These are phyloP conservation scores for Parascedosporium putredinis DNA, from an alignment of 2,329 filamentous ascomycete genomes.

Conservation along the genomic window DNA sequence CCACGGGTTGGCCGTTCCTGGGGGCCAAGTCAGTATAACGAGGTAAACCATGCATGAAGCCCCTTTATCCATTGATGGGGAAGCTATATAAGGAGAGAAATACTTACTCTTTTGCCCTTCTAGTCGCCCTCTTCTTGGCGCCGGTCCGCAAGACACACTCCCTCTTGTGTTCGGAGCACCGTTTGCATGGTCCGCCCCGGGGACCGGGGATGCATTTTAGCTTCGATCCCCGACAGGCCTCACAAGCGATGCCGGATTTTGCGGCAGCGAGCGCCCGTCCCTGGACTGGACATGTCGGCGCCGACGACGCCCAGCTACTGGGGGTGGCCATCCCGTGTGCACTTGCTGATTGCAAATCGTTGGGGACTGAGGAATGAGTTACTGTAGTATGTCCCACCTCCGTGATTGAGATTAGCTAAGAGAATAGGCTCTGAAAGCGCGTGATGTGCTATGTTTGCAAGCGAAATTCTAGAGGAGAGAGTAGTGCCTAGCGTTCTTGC, in stretches of 20 bases:
- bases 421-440: no score
- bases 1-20: neutral
- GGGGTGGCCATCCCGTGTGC: no score
- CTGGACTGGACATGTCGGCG: no score
- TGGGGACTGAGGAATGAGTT: no score
- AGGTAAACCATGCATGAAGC: neutral
- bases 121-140: slow-evolving; percentile 37
- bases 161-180: slow-evolving; percentile 40
- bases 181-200: slow-evolving; percentile 38
- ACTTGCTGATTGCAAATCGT: no score
- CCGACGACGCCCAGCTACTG: neutral
- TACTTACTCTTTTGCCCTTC: slow-evolving; percentile 32
- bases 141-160: slow-evolving; percentile 42
- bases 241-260: slow-evolving; percentile 33
- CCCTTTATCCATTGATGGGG: no score
- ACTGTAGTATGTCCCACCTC: no score
- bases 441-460: no score
- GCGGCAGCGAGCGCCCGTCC: neutral
- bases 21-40: neutral
- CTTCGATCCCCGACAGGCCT: slow-evolving; percentile 43
- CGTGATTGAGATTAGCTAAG: no score
- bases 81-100: no score
- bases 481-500: no score
- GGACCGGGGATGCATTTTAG: slow-evolving; percentile 39
- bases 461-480: no score